Evolutionary conservation across 306 rosid genomes (phyloP).

Genomic region (Lathyrus oleraceus): DNA sequence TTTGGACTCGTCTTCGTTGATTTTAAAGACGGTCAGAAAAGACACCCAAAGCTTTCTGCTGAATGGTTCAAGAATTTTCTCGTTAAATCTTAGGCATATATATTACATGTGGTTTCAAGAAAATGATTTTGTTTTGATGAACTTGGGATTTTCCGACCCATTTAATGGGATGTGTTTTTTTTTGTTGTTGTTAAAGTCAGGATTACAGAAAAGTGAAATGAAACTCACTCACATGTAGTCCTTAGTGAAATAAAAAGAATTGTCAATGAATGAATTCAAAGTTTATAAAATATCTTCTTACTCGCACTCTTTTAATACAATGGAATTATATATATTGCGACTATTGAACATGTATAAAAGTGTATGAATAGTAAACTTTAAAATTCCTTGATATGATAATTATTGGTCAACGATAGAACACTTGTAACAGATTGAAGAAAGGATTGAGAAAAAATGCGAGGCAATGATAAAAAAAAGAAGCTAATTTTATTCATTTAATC

Average conservation of each 20-base stretch:
- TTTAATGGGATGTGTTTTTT: no score
- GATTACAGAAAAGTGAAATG: not conserved
- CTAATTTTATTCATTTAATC: no score
- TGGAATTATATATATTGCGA: no score
- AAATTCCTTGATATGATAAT: no score
- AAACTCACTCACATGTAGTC: not conserved
- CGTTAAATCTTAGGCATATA: constrained; percentile 1
- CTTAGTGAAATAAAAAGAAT: not conserved
- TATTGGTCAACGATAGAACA: no score
- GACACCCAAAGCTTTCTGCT: constrained; percentile 54
- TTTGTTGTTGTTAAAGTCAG: not conserved
- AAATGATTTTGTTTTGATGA: not conserved
- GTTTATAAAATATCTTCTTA: no score
- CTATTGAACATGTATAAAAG: no score
- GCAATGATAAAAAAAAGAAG: no score
- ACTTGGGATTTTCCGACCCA: not conserved
- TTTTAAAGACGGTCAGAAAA: constrained; percentile 45
- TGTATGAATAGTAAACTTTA: no score
- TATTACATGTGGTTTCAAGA: not conserved
- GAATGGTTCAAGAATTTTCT: constrained; percentile 58
- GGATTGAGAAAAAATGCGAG: no score
- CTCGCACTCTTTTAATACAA: no score
- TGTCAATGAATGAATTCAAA: not conserved
- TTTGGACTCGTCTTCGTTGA: constrained; percentile 55
- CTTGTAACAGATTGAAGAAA: no score